Base-by-base conservation (phyloP, 2,329 filamentous ascomycete genomes). In the Neonectria magnoliae region DNA sequence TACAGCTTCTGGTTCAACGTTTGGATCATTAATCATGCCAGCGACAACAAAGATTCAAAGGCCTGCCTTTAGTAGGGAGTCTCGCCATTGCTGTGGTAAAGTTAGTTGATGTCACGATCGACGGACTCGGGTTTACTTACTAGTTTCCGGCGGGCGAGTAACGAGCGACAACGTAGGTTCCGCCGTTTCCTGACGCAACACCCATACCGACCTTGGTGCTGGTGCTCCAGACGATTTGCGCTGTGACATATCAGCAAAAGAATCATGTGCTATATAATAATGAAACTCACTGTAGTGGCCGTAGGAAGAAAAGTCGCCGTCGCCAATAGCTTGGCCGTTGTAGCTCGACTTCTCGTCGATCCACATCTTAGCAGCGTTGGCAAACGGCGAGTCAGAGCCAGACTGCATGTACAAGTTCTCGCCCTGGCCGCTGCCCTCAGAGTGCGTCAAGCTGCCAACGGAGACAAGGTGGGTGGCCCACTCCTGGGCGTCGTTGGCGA, bases 151-250 rank as follows among this genome's bases (percentile, higher is more conserved):
- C 66, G 42, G 60, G 33, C 18, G 70, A 66, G 68, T 73, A 73
- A 53, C 71, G 71, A 38, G 64, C 71, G 45, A 73, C 71, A 9
- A 73, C 70, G 33, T 62, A 73, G 18, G 57, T 59, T 16, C 58
- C 41, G n/a, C 71, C 71, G 52, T 64, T 57, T 25, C 65, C 57
- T 52, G 56, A 60, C 38, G 69, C 62, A 16, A 64, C 44, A 14
- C 64, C 71, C 68, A 73, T 73, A 20, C 68, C 71, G 65, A 73
- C 66, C 68, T 71, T 73, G 64, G 63, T 70, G 61, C 71, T 73
- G 33, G 64, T 48, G 57, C 68, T 70, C 71, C 71, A 73, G 60
- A 73, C 56, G 44, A 65, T 61, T 60, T 73, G 71, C 25, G 71
- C 66, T 68, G 13, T 7, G 6, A 18, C 25, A 7, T 4, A 25